Evolutionary conservation across 176 grass and related monocot genomes (phyloP), one percentile per base, ranked within the genome.

Genomic region (Bolboschoenus planiculmis): DNA sequence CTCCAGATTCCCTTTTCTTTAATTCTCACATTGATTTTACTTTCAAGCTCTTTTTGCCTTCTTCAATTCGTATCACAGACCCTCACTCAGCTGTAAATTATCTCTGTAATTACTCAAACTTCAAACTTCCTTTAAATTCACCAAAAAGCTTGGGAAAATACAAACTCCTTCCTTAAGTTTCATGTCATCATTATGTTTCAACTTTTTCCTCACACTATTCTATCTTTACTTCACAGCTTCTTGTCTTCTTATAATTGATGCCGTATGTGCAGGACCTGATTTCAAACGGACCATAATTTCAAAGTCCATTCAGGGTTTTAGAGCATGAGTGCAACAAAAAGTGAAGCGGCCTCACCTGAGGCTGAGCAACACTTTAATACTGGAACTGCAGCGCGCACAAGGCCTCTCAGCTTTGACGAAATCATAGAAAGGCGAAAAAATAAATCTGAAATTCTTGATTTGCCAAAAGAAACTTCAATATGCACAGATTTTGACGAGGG

Each of bases 361-460:
- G 20, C 67, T 43, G 70, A 73, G 73, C 83, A 39, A 81, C 56
- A 39, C 65, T 46, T 56, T 34, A 74, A 85, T 35, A 88, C 84
- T 43, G 93, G 91, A 35, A 93, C 93, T 16, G 78, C 97, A 78
- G 97, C 97, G 5, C 89, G 97, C 42, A 99, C 97, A 57, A 85
- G 97, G 54, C 93, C 97, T 91, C 14, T 93, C 56, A 93, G 91
- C 88, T 90, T 91, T 78, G 84, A 99, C 34, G 92, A 99, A 61
- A 96, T 99, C 30, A 86, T 99, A 88, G 78, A 87, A 68, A 85
- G 26, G 39, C 89, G 97, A 78, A 89, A 90, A 62, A 93, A 90
- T 61, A 95, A 93, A 87, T 81, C 57, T 80, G 90, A 91, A 78
- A 66, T 63, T 16, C 39, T 63, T 46, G 82, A 89, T 85, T 79